These are phyloP conservation scores for Crithidia brevicula DNA, from an alignment of 208 protist species.

Conservation along the genomic window DNA sequence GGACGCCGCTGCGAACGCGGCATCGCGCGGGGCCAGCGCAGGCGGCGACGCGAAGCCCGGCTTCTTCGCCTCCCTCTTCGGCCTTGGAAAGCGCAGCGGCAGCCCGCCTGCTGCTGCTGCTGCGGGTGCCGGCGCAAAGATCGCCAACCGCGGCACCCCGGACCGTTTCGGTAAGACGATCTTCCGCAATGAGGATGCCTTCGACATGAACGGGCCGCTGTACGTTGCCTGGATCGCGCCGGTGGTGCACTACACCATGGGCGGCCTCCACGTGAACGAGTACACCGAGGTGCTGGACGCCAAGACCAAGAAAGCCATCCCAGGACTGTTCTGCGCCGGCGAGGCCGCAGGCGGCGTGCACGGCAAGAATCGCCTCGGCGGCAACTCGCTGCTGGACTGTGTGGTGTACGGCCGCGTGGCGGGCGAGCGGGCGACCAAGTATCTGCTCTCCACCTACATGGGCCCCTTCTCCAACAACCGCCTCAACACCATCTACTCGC, in stretches of 20 bases:
- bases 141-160: constrained; percentile 17
- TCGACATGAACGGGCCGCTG: constrained; percentile 47
- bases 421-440: constrained; percentile 56
- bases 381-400: constrained; percentile 96
- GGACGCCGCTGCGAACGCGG: constrained; percentile 32
- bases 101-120: background rate
- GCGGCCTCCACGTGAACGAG: constrained; percentile 85
- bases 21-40: constrained; percentile 14
- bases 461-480: constrained; percentile 58
- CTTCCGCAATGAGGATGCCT: constrained; percentile 67
- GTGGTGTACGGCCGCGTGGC: constrained; percentile 93
- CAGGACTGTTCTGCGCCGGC: constrained; percentile 93
- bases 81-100: background rate
- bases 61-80: constrained; percentile 43
- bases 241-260: constrained; percentile 97
- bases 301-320: constrained; percentile 51
- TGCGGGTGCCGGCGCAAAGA: background rate
- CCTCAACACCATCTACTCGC: constrained; percentile 51
- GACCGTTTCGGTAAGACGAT: constrained; percentile 89
- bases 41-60: constrained; percentile 16
- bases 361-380: constrained; percentile 94
- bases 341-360: constrained; percentile 96
- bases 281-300: constrained; percentile 68
- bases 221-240: constrained; percentile 90
- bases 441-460: constrained; percentile 56